Evolutionary conservation across 2,329 filamentous ascomycete species (phyloP).

Genomic region (Clarireedia monteithiana): DNA sequence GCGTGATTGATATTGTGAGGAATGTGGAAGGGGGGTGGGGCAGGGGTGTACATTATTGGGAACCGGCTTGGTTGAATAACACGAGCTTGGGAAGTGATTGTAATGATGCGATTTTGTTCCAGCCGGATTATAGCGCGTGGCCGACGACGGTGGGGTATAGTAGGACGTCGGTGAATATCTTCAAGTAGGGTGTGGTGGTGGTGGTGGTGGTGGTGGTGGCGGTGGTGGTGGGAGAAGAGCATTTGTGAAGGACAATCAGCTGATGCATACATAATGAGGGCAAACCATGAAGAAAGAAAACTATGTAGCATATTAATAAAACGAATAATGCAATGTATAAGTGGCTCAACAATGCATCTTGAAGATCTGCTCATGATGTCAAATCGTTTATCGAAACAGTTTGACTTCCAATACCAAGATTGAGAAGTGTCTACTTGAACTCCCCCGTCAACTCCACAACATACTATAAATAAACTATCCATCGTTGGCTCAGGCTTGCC

Average conservation of each 20-base stretch:
- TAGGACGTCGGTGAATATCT: constrained; percentile 2
- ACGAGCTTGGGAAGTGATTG: constrained; percentile 56
- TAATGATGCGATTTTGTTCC: constrained; percentile 54
- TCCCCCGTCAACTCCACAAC: background rate
- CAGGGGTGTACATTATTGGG: constrained; percentile 58
- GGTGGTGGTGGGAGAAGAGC: too few species aligned
- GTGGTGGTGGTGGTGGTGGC: too few species aligned
- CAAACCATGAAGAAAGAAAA: too few species aligned
- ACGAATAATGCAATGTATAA: too few species aligned
- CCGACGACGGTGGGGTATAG: constrained; percentile 4
- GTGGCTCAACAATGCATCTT: too few species aligned
- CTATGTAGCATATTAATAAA: too few species aligned
- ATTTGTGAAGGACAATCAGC: too few species aligned
- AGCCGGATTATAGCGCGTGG: constrained; percentile 27
- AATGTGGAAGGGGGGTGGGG: constrained; percentile 48
- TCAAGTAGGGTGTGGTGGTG: background rate
- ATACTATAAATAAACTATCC: background rate
- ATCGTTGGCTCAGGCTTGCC: constrained; percentile 55
- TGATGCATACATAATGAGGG: too few species aligned
- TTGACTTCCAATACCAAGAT: too few species aligned
- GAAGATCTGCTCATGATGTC: too few species aligned
- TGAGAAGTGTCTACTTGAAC: too few species aligned
- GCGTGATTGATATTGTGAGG: constrained; percentile 49
- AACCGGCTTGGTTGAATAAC: constrained; percentile 41
- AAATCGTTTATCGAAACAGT: too few species aligned